Base-by-base conservation (phyloP, 78 protist species). In the Pigoraptor vietnamica region DNA sequence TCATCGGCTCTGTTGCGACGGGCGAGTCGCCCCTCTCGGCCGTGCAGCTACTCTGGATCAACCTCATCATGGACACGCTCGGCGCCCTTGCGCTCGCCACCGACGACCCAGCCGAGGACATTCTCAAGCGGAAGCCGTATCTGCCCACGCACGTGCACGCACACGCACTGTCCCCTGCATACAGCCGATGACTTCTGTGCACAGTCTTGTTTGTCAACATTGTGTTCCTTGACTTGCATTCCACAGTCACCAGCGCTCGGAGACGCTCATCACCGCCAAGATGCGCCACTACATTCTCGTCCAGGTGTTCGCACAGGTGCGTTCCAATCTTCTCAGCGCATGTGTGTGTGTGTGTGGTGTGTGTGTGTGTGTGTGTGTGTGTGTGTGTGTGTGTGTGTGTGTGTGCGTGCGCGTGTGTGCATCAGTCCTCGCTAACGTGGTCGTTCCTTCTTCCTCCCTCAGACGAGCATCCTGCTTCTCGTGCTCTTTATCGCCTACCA, bases 31-130 rank as follows among this genome's bases (percentile, higher is more conserved):
- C 98, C 36, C 96, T 97, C n/a, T 93, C 93, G 25, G 95, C 98
- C 40, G 95, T 97, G 2, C 99, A 98, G 93, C 83, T 98, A 86
- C 96, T 98, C 29, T 98, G 99, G 99, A 97, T 98, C 92, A 99
- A 99, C 93, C 94, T 99, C 37, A 99, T 99, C 95, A 99, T 99
- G 99, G 99, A 99, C 93, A 97, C 99, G 24, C 36, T 99, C 37
- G 99, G 99, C 35, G 99, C 99, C 6, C 96, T 99, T 1, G 99
- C 99, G 23, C 96, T 99, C 14, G 99, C 99, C 81, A 98, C 99
- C 0, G 99, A 99, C 90, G 90, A 79, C 36, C 84, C 84, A 2
- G 84, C 21, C 32, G 84, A 79, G 23, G 32, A 79, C 34, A 79
- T 79, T 79, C 84, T 79, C 32, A 2, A 25, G 10, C 84, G 84